Percentiles rank a stretch among this genome's conserved stretches.
phyloP scores from a whole-genome alignment of 805 yeast genomes.

The Ogataea parapolymorpha region DNA sequence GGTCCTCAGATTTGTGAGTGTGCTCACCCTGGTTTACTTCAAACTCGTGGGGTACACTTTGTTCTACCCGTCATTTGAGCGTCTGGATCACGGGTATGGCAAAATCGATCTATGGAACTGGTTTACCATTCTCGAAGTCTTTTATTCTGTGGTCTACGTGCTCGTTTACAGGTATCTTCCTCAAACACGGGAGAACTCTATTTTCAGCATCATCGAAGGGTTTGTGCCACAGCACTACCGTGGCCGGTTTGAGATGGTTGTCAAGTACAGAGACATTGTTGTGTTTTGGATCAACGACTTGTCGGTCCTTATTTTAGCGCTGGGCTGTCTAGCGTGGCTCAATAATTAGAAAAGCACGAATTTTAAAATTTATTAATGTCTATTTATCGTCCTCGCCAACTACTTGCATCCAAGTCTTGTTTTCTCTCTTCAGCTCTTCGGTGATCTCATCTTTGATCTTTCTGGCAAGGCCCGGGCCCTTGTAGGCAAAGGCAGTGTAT shows the following conservation, averaged over 20 bases:
- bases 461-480: constrained; percentile 81
- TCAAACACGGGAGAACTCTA: constrained; percentile 13
- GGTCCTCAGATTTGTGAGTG: constrained; percentile 15
- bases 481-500: constrained; percentile 88
- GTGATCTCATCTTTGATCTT: constrained; percentile 58
- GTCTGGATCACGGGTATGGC: constrained; percentile 10
- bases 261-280: constrained; percentile 28
- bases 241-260: constrained; percentile 12
- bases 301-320: constrained; percentile 25
- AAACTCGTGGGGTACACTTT: constrained; percentile 8
- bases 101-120: constrained; percentile 21
- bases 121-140: constrained; percentile 24
- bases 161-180: constrained; percentile 15
- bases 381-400: constrained; percentile 55
- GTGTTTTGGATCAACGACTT: constrained; percentile 25
- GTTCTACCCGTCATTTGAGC: constrained; percentile 13
- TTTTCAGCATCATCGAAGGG: constrained; percentile 20
- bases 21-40: constrained; percentile 14
- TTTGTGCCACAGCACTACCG: constrained; percentile 23
- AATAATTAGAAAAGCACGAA: constrained; percentile 3
- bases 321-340: constrained; percentile 21
- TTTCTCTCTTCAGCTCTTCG: constrained; percentile 61
- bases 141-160: constrained; percentile 17
- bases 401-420: constrained; percentile 80
- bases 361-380: not conserved